Evolutionary conservation across 179 eudicot species (phyloP).

Genomic region (Actinidia arguta): DNA sequence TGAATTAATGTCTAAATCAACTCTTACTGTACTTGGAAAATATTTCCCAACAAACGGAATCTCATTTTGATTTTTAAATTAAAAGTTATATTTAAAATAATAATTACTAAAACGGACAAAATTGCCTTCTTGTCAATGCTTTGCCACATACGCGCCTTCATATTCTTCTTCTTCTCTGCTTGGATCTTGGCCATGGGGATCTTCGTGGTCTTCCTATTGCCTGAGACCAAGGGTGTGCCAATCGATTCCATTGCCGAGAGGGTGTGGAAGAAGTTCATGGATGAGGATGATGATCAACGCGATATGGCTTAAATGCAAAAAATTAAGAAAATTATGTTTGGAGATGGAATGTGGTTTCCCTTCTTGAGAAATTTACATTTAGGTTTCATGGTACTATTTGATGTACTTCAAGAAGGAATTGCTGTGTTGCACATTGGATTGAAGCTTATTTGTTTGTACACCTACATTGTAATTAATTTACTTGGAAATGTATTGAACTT

Average conservation of each 20-base stretch:
- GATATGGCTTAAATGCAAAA: background rate
- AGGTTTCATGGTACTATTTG: background rate
- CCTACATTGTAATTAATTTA: background rate
- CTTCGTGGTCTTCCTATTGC: conserved; percentile 59
- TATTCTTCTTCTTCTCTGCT: conserved; percentile 67
- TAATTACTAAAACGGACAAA: no score
- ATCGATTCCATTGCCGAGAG: conserved; percentile 53
- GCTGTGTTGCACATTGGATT: background rate
- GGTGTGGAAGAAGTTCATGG: conserved; percentile 65
- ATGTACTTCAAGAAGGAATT: background rate
- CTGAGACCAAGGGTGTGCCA: conserved; percentile 76
- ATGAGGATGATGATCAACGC: background rate
- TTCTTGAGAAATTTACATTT: background rate
- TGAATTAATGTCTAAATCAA: no score
- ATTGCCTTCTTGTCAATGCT: conserved; percentile 73
- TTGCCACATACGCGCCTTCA: conserved; percentile 55
- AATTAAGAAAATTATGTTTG: background rate
- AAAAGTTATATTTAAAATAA: no score
- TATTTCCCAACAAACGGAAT: no score
- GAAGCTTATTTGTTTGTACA: background rate
- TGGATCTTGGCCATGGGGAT: conserved; percentile 65
- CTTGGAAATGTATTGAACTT: background rate
- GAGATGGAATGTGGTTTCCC: background rate
- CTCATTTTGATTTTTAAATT: no score
- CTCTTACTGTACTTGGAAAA: no score